Conservation (phyloP, 169 alveolate species). For the Plasmodium gallinaceum region DNA sequence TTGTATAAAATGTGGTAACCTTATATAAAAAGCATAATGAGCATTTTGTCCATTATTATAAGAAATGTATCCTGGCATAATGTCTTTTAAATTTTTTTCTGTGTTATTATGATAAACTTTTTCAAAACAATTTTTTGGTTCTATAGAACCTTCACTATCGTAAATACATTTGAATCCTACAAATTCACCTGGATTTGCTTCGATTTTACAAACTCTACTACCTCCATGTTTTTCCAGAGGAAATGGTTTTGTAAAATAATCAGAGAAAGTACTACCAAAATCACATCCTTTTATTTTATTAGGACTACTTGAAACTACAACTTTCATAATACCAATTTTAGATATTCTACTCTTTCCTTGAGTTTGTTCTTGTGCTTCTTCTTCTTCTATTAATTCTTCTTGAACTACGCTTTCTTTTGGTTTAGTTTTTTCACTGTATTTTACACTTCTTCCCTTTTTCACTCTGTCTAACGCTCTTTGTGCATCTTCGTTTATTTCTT, state of each 20-base stretch:
- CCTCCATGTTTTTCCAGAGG: conserved; percentile 15
- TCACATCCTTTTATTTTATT: conserved; percentile 33
- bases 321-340: conserved; percentile 63
- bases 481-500: conserved; percentile 4
- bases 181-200: conserved; percentile 53
- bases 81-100: conserved; percentile 11
- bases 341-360: not conserved
- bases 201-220: conserved; percentile 28
- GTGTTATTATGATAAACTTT: conserved; percentile 10
- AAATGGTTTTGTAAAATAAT: conserved; percentile 37
- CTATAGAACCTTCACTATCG: conserved; percentile 4
- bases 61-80: conserved; percentile 59
- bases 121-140: conserved; percentile 43
- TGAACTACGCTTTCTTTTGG: not conserved
- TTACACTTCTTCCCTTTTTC: not conserved
- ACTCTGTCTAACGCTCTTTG: conserved; percentile 31
- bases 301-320: conserved; percentile 14
- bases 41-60: conserved; percentile 2
- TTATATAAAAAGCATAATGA: conserved; percentile 27
- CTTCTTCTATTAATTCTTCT: not conserved
- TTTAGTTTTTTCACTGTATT: conserved; percentile 13
- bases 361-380: not conserved
- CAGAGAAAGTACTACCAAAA: conserved; percentile 3
- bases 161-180: conserved; percentile 35
- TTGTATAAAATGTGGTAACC: conserved; percentile 46